Base-by-base conservation (phyloP, 345 rosid genomes). In the Garcia nutans region DNA sequence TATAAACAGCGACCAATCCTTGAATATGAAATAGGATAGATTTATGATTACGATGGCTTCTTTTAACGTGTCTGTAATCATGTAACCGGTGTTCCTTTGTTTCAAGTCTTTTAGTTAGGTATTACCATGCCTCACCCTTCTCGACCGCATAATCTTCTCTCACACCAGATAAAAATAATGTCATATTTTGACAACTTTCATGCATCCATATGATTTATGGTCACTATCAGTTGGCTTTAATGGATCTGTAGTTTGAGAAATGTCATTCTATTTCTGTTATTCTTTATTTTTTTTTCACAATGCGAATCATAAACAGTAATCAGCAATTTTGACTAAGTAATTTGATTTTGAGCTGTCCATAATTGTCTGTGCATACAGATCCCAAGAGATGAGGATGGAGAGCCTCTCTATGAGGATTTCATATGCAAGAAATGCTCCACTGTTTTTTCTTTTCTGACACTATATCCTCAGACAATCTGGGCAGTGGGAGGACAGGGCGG, bases 341-440 rank as follows among this genome's bases (percentile, higher is more conserved):
- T 24, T 45, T 47, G 68, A 60, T 26, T 3, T 3, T 60, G 26
- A 71, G 44, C 15, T 59, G 23, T 31, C 33, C 4, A 28, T 31
- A 5, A 4, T 33, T 17, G 19, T 56, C 26, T 26, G 33, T 66
- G 65, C 33, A 20, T 68, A 73, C 77, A 96, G 98, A 92, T 93
- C 77, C 97, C 95, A 31, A 88, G 86, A 78, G 97, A 92, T 65
- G 95, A 89, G 68, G 98, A 96, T 79, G 98, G 97, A 61, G 97
- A 89, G 66, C 97, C 95, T 41, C 70, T 87, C 20, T 96, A 92
- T 68, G 98, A 91, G 68, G 99, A 96, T 76, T 91, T 96, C 79
- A 86, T 93, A 78, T 93, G 99, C 87, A 84, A 85, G 81, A 81
- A 78, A 49, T 96, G 99, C 82, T 88, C 96, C 8, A 79, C 81